phyloP scores from a whole-genome alignment of 2,329 filamentous ascomycete genomes.

The Pseudonectria buxi region DNA sequence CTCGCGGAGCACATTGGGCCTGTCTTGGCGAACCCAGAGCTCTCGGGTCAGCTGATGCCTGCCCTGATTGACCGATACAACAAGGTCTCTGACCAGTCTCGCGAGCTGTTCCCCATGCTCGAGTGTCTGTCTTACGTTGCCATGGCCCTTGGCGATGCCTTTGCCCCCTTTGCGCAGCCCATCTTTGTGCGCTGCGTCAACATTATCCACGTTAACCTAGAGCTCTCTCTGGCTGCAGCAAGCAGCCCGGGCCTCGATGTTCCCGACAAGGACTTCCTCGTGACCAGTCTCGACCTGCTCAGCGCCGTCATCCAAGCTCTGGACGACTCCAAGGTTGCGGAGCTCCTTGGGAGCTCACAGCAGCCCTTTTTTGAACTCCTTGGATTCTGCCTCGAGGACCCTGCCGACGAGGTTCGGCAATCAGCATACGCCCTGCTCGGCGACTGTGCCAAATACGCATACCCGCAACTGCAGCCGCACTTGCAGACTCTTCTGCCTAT shows the following conservation, averaged over 20 bases:
- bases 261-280: slow-evolving; percentile 93
- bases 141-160: slow-evolving; percentile 72
- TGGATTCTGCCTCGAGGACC: slow-evolving; percentile 86
- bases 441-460: slow-evolving; percentile 91
- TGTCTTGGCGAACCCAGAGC: slow-evolving; percentile 68
- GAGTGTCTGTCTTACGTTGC: slow-evolving; percentile 95
- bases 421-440: slow-evolving; percentile 92
- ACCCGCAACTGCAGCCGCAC: slow-evolving; percentile 68
- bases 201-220: slow-evolving; percentile 86
- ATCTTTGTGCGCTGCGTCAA: slow-evolving; percentile 84
- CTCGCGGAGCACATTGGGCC: slow-evolving; percentile 85
- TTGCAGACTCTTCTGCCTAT: slow-evolving; percentile 70
- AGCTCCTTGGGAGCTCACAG: slow-evolving; percentile 68
- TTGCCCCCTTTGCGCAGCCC: slow-evolving; percentile 76
- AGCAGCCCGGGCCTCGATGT: slow-evolving; percentile 63
- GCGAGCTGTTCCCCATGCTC: slow-evolving; percentile 90
- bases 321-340: slow-evolving; percentile 62
- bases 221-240: slow-evolving; percentile 66
- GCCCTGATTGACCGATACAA: slow-evolving; percentile 84
- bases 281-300: slow-evolving; percentile 88
- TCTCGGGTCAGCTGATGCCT: slow-evolving; percentile 87
- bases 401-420: slow-evolving; percentile 86
- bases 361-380: slow-evolving; percentile 87
- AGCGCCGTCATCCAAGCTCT: slow-evolving; percentile 92
- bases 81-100: slow-evolving; percentile 77